A percentile compares a stretch with the other conserved stretches of the same genome.
Evolutionary conservation across 768 basidiomycete genomes (phyloP).

Genomic region (Dentipellis sp.): DNA sequence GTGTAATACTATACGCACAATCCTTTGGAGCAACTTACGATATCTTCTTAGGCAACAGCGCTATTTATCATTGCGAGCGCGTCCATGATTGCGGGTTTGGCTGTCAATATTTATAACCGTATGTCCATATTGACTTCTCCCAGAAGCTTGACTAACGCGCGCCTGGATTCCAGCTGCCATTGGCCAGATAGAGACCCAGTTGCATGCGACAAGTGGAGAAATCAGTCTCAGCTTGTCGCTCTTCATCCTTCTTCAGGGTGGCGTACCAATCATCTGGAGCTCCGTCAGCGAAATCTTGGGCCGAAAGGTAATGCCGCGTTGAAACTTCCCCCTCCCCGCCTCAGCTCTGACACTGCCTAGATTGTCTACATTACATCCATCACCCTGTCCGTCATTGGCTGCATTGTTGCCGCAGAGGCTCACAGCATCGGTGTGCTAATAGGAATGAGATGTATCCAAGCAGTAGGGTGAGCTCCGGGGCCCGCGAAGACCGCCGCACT

Average conservation of each 20-base stretch:
- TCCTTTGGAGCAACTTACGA: background rate
- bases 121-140: conserved; percentile 13
- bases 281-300: conserved; percentile 69
- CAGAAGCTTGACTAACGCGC: background rate
- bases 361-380: conserved; percentile 46
- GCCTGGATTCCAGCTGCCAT: conserved; percentile 43
- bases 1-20: conserved; percentile 4
- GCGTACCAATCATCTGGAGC: conserved; percentile 58
- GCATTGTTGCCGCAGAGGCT: conserved; percentile 47
- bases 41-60: conserved; percentile 28
- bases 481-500: background rate
- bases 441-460: conserved; percentile 62
- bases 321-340: conserved; percentile 5
- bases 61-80: conserved; percentile 41
- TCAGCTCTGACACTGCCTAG: conserved; percentile 20
- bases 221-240: conserved; percentile 61
- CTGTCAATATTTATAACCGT: conserved; percentile 60
- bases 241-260: conserved; percentile 70
- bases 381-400: conserved; percentile 43
- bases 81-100: conserved; percentile 49
- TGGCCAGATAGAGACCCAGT: conserved; percentile 43
- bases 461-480: conserved; percentile 38
- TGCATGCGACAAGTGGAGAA: conserved; percentile 49
- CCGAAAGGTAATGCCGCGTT: conserved; percentile 37
- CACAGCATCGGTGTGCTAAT: conserved; percentile 48